Conservation (phyloP, 169 alveolate species). For the Cryptosporidium muris region DNA sequence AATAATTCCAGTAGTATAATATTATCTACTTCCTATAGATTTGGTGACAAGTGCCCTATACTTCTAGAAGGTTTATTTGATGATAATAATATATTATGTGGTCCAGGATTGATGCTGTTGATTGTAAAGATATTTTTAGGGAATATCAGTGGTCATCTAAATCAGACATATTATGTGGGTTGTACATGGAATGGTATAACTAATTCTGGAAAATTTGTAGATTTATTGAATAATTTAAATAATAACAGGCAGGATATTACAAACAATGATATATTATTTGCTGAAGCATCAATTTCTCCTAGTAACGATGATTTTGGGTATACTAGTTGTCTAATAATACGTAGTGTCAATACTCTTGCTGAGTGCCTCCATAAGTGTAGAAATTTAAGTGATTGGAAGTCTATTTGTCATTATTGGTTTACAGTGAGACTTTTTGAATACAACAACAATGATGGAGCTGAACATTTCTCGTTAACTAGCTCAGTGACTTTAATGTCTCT, state of each 20-base stretch:
- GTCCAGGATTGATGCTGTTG: constrained; percentile 42
- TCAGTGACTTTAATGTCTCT: constrained; percentile 48
- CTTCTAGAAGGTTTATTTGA: constrained; percentile 56
- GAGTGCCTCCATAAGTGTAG: constrained; percentile 16
- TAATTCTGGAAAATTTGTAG: constrained; percentile 41
- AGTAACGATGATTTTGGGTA: constrained; percentile 37
- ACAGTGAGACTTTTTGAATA: constrained; percentile 26
- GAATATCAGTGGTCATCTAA: not conserved
- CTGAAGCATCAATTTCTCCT: constrained; percentile 21
- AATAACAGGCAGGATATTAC: no score
- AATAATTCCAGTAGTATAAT: constrained; percentile 16
- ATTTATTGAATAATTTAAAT: constrained; percentile 36
- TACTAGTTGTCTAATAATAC: constrained; percentile 8
- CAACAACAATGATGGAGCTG: not conserved
- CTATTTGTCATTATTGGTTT: constrained; percentile 35
- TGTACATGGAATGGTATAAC: constrained; percentile 59
- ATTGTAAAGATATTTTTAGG: constrained; percentile 15
- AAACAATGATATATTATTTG: not conserved
- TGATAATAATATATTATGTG: constrained; percentile 22
- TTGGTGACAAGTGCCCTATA: constrained; percentile 51
- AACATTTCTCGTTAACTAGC: no score
- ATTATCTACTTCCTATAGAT: constrained; percentile 51
- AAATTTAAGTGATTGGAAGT: constrained; percentile 19
- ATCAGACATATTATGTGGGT: not conserved
- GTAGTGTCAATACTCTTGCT: constrained; percentile 53